phyloP scores from a whole-genome alignment of 495 filamentous ascomycete genomes.

The Pseudoneurospora amorphoporcata region DNA sequence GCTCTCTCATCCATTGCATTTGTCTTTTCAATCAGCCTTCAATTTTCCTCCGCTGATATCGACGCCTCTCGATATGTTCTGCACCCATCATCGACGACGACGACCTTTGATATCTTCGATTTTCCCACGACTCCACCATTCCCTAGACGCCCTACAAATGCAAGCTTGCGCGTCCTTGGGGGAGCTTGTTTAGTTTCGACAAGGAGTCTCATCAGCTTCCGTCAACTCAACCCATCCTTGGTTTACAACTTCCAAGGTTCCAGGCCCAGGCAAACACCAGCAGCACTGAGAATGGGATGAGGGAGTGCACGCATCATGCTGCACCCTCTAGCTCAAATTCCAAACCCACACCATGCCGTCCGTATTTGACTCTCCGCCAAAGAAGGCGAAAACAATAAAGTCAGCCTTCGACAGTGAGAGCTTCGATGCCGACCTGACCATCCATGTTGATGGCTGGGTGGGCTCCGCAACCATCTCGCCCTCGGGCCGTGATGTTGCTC shows the following conservation, averaged over 20 bases:
- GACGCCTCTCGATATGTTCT: neutral
- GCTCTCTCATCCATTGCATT: neutral
- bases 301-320: neutral
- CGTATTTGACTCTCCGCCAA: constrained; percentile 33
- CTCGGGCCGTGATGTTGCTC: constrained; percentile 81
- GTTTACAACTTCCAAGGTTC: neutral
- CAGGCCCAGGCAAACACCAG: neutral
- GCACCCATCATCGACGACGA: neutral
- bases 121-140: neutral
- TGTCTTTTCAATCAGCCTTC: neutral
- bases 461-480: constrained; percentile 73
- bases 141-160: neutral
- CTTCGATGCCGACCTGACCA: constrained; percentile 74
- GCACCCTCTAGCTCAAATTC: neutral
- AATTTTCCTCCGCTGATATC: neutral
- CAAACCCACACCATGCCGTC: constrained; percentile 24
- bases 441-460: constrained; percentile 62
- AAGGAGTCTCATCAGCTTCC: neutral
- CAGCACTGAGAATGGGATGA: neutral
- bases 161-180: neutral
- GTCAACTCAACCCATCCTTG: neutral
- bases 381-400: constrained; percentile 39
- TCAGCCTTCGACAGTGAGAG: constrained; percentile 79
- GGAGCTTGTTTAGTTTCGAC: neutral
- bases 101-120: neutral